Conservation (phyloP, 2,329 filamentous ascomycete genomes). For the Fusarium anguioides region DNA sequence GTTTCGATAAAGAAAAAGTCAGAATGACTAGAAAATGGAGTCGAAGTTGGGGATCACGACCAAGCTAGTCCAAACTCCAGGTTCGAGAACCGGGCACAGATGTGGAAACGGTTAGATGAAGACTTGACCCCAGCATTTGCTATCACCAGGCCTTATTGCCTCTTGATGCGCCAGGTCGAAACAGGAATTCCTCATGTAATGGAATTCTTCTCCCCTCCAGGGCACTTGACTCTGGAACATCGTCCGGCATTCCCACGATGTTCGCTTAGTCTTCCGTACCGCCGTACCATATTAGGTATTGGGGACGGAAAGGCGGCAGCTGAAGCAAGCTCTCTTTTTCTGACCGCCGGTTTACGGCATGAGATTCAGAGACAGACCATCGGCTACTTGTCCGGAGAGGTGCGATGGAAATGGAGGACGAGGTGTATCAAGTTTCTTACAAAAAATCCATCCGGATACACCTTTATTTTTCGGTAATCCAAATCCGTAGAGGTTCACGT, state of each 20-base stretch:
- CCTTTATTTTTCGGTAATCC: constrained; percentile 14
- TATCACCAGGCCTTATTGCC: constrained; percentile 11
- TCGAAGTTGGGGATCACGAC: constrained; percentile 1
- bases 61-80: constrained; percentile 20
- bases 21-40: constrained; percentile 11
- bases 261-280: constrained; percentile 9
- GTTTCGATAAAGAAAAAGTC: constrained; percentile 20
- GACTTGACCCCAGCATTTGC: constrained; percentile 27
- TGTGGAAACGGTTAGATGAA: constrained; percentile 20
- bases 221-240: constrained; percentile 11
- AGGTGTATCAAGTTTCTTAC: constrained; percentile 19
- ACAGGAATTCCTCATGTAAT: constrained; percentile 37
- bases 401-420: neutral
- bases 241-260: constrained; percentile 16
- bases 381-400: neutral
- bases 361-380: neutral
- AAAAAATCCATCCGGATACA: constrained; percentile 4
- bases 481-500: constrained; percentile 5
- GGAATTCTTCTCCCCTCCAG: constrained; percentile 21
- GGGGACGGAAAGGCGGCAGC: constrained; percentile 13
- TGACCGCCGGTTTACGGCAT: constrained; percentile 30
- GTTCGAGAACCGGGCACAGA: constrained; percentile 36
- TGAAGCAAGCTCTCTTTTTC: constrained; percentile 16
- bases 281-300: neutral
- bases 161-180: constrained; percentile 32